Conservation (phyloP, 805 yeast genomes). For the Peterozyma xylosa region DNA sequence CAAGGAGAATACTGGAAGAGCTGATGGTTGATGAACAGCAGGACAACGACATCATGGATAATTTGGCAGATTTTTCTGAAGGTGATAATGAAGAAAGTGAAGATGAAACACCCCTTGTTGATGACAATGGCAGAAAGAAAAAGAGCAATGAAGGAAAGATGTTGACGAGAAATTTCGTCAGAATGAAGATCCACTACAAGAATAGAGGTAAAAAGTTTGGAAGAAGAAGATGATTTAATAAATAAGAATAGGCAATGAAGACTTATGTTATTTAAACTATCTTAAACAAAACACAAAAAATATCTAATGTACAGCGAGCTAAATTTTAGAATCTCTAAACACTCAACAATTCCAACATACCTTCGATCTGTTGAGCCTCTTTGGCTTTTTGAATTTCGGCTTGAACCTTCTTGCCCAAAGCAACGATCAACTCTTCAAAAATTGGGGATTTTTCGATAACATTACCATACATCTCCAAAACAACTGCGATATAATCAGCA, state of each 20-base stretch:
- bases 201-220: conserved; percentile 14
- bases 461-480: conserved; percentile 70
- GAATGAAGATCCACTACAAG: conserved; percentile 22
- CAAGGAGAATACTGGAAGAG: conserved; percentile 12
- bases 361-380: conserved; percentile 85
- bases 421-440: conserved; percentile 61
- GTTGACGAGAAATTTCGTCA: conserved; percentile 25
- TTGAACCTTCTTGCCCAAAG: conserved; percentile 53
- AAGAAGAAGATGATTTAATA: conserved; percentile 12
- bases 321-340: conserved; percentile 20
- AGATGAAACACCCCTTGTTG: conserved; percentile 16
- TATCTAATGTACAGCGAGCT: neutral
- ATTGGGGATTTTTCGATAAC: conserved; percentile 68
- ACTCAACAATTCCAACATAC: conserved; percentile 85
- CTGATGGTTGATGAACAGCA: conserved; percentile 14
- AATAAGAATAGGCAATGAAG: conserved; percentile 7
- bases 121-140: neutral
- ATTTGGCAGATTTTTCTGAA: conserved; percentile 16
- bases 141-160: conserved; percentile 2
- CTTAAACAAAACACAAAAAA: neutral
- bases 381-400: conserved; percentile 70
- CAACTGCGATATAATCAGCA: conserved; percentile 61
- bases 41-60: conserved; percentile 9
- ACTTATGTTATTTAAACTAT: neutral
- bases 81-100: conserved; percentile 17